Base-by-base conservation (phyloP, 768 basidiomycete species). In the Xerocomellus chrysenteron region DNA sequence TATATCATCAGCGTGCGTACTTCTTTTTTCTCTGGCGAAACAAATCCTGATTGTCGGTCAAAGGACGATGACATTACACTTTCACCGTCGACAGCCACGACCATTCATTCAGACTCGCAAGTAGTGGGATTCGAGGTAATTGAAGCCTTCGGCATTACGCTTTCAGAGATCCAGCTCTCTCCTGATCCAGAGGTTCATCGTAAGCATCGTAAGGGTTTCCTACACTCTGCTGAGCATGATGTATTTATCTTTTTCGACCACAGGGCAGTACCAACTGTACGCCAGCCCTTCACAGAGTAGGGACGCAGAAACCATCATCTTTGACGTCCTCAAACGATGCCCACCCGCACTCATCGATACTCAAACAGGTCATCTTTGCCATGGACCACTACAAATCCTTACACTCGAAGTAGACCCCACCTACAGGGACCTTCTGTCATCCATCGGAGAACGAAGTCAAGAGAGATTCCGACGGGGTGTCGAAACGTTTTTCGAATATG, bases 401-500 rank as follows among this genome's bases (percentile, higher is more conserved):
- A 55, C 56, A n/a, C 55, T 56, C 30, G 42, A 56, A 33, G 42
- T 26, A 13, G 55, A 54, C 9, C 51, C 55, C 16, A 17, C 12
- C 5, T 54, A 54, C 12, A 33, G 2, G 11, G 19, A 37, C 9
- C 21, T 55, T 24, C 21, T 56, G 14, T 17, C 44, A 26, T 56
- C 33, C 32, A 46, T 56, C 11, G 32, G 24, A 13, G 19, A 17
- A 35, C 32, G 12, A 17, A 32, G 28, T 21, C 37, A 35, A 7
- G 32, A 35, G 36, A 24, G 4, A 28, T 56, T 56, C 53, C 30
- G 37, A 40, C 36, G 0, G 7, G 42, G 37, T 12, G 52, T 56
- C 37, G 53, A 56, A 32, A 16, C 33, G 3, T 55, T 41, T 55
- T 56, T 56, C 11, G 55, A 56, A n/a, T 56, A 55, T 16, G 55